These are phyloP conservation scores for Ascochyta viciae-villosae DNA, from an alignment of 2,329 filamentous ascomycete genomes.

Conservation along the genomic window DNA sequence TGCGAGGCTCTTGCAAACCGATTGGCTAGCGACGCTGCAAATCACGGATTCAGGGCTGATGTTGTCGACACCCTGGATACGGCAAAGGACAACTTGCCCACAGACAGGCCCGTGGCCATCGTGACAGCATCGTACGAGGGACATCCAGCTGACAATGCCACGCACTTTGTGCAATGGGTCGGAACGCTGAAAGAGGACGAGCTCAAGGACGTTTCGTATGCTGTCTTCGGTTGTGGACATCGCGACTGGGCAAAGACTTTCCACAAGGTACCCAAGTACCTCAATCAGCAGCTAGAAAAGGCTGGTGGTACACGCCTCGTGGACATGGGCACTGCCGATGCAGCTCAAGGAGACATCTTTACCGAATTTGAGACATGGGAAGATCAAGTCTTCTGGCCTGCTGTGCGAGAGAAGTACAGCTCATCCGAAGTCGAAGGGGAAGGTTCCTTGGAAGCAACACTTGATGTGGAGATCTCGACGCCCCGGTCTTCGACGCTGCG, in stretches of 20 bases:
- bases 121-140: conserved; percentile 54
- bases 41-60: conserved; percentile 47
- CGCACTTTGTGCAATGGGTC: conserved; percentile 52
- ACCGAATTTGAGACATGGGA: conserved; percentile 53
- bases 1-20: conserved; percentile 52
- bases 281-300: conserved; percentile 42
- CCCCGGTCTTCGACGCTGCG: conserved; percentile 45
- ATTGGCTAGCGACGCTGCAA: conserved; percentile 45
- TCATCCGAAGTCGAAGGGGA: conserved; percentile 32
- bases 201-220: conserved; percentile 46
- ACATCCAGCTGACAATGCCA: conserved; percentile 53
- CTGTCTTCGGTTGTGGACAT: conserved; percentile 53
- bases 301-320: conserved; percentile 42
- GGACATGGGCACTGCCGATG: conserved; percentile 45
- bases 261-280: conserved; percentile 50
- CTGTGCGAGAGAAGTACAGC: conserved; percentile 43
- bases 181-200: conserved; percentile 35
- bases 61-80: conserved; percentile 47
- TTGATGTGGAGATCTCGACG: conserved; percentile 44
- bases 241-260: conserved; percentile 53
- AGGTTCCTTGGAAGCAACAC: conserved; percentile 33
- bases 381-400: conserved; percentile 48
- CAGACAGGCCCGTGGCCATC: conserved; percentile 48
- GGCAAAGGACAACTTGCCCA: conserved; percentile 43
- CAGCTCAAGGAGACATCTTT: conserved; percentile 50